Percentiles rank a stretch among this genome's conserved stretches.
These are phyloP conservation scores for Paramecium primaurelia DNA, from an alignment of 73 alveolate species.

Conservation along the genomic window DNA sequence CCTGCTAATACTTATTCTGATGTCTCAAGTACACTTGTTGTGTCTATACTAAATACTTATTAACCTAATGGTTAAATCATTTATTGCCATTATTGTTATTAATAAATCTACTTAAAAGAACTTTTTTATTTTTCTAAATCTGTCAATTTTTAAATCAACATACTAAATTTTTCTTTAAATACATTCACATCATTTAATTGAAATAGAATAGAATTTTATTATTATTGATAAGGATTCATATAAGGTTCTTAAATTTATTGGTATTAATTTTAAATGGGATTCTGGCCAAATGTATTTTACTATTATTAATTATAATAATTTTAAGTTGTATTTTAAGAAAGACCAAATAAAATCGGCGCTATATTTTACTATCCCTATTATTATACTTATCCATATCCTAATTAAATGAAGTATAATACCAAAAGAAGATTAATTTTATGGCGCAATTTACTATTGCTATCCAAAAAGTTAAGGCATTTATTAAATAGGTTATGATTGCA, in stretches of 20 bases:
- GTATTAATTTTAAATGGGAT: background rate
- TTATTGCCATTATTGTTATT: background rate
- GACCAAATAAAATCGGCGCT: background rate
- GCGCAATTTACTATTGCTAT: background rate
- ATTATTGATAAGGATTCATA: background rate
- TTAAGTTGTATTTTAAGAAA: background rate
- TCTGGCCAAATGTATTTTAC: background rate
- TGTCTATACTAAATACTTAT: background rate
- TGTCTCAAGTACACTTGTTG: background rate
- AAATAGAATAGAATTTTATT: background rate
- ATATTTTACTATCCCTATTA: background rate
- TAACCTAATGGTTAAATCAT: background rate
- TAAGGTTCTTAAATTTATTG: background rate
- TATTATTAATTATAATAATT: background rate
- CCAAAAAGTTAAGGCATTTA: background rate
- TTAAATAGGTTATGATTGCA: background rate
- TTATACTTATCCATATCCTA: background rate
- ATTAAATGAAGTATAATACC: background rate
- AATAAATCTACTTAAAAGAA: background rate
- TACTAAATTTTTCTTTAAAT: background rate
- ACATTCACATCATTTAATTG: background rate
- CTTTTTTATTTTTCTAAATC: background rate
- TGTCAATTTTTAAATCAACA: background rate
- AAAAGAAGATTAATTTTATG: background rate
- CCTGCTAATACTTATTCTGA: background rate